Percentiles rank a stretch among this genome's conserved stretches.
Conservation (phyloP, 148 eudicot species). For the Limonium bicolor region DNA sequence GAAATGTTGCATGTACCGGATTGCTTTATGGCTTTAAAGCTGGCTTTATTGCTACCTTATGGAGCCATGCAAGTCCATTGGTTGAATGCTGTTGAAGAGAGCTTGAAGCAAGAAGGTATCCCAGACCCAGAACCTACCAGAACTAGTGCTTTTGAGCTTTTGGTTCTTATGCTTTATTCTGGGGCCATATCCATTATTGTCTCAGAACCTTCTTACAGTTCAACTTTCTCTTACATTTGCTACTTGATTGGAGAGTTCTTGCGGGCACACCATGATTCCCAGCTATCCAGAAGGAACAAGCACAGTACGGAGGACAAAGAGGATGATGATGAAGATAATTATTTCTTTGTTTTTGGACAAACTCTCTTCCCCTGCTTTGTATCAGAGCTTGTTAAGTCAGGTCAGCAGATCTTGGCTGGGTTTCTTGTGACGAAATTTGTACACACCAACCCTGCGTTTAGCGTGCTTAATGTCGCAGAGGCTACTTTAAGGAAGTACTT, state of each 20-base stretch:
- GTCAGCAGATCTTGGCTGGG: slow-evolving; percentile 70
- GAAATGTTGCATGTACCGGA: slow-evolving; percentile 24
- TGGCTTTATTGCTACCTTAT: slow-evolving; percentile 45
- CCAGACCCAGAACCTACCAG: slow-evolving; percentile 15
- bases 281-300: slow-evolving; percentile 15
- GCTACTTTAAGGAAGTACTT: slow-evolving; percentile 42
- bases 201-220: slow-evolving; percentile 41
- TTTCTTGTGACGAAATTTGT: slow-evolving; percentile 60
- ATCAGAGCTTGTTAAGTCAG: slow-evolving; percentile 67
- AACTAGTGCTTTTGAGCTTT: slow-evolving; percentile 26
- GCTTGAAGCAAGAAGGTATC: slow-evolving; percentile 46
- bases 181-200: slow-evolving; percentile 42
- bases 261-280: slow-evolving; percentile 46
- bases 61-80: slow-evolving; percentile 42
- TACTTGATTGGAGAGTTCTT: slow-evolving; percentile 66
- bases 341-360: slow-evolving; percentile 26
- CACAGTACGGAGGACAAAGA: slow-evolving; percentile 1
- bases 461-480: slow-evolving; percentile 66
- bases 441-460: slow-evolving; percentile 69
- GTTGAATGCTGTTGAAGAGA: slow-evolving; percentile 59
- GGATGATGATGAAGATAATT: slow-evolving; percentile 7
- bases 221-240: slow-evolving; percentile 56
- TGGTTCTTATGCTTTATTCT: slow-evolving; percentile 51
- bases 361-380: slow-evolving; percentile 50
- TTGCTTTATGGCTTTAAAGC: slow-evolving; percentile 56